These are phyloP conservation scores for Macrocybe gigantea DNA, from an alignment of 768 basidiomycete genomes.

Conservation along the genomic window DNA sequence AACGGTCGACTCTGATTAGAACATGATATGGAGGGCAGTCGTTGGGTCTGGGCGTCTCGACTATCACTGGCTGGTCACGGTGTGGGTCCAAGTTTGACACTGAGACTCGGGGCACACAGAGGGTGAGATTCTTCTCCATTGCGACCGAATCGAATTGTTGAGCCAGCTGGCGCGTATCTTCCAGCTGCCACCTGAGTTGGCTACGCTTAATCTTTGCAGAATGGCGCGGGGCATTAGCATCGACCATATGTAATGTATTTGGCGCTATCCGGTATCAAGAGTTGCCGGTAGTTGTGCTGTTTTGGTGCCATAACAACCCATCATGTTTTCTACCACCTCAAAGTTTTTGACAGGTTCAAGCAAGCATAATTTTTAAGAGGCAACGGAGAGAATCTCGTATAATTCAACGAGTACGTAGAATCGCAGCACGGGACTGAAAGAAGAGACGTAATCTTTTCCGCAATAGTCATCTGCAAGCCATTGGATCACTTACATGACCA, in stretches of 20 bases:
- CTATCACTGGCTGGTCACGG: constrained; percentile 16
- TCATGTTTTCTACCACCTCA: no score
- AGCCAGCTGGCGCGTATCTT: background rate
- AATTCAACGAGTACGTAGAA: no score
- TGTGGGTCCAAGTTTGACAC: constrained; percentile 12
- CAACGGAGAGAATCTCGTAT: no score
- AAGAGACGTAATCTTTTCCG: no score
- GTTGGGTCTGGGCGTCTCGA: constrained; percentile 13
- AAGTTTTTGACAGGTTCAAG: no score
- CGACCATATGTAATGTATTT: background rate
- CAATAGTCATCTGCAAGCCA: no score
- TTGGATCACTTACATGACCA: no score
- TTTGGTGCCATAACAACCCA: no score
- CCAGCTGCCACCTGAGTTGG: background rate
- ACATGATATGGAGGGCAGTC: constrained; percentile 38
- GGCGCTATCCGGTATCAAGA: background rate
- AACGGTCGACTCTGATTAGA: constrained; percentile 54
- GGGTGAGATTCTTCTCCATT: constrained; percentile 15
- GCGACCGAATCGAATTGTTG: background rate
- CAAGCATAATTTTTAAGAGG: no score
- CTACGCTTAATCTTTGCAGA: background rate
- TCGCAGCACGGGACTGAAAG: no score
- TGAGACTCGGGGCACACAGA: constrained; percentile 26
- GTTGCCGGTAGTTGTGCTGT: no score
- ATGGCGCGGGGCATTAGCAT: background rate